Conservation (phyloP, 306 rosid species). For the Acacia acuminata region DNA sequence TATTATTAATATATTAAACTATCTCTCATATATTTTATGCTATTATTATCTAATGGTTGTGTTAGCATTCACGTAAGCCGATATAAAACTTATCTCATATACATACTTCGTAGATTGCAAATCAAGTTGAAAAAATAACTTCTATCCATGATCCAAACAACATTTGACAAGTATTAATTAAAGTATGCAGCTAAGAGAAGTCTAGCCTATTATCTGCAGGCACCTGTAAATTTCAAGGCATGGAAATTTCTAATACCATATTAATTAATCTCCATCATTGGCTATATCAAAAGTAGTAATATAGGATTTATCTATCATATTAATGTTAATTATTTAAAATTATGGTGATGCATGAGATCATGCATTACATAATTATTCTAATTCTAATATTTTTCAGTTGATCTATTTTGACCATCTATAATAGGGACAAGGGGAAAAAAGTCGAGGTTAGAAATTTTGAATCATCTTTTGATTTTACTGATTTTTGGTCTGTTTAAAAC, state of each 20-base stretch:
- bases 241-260: not conserved
- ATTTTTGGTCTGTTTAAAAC: slow-evolving; percentile 19
- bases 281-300: not conserved
- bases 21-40: no score
- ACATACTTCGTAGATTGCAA: no score
- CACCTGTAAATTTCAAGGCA: not conserved
- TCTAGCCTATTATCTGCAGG: not conserved
- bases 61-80: no score
- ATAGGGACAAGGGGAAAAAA: not conserved
- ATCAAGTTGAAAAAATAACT: no score
- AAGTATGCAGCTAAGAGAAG: not conserved
- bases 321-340: not conserved
- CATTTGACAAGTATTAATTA: not conserved
- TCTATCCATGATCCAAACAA: no score
- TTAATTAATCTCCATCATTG: not conserved
- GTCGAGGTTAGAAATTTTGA: not conserved
- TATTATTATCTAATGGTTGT: no score
- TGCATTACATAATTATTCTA: slow-evolving; percentile 25
- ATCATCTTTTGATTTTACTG: slow-evolving; percentile 12
- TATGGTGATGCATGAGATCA: slow-evolving; percentile 32
- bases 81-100: no score
- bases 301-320: not conserved
- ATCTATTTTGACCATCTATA: not conserved
- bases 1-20: no score
- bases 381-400: not conserved